Percentiles rank a stretch among this genome's conserved stretches.
Evolutionary conservation across 345 rosid species (phyloP).

Genomic region (Rubroshorea leprosula): DNA sequence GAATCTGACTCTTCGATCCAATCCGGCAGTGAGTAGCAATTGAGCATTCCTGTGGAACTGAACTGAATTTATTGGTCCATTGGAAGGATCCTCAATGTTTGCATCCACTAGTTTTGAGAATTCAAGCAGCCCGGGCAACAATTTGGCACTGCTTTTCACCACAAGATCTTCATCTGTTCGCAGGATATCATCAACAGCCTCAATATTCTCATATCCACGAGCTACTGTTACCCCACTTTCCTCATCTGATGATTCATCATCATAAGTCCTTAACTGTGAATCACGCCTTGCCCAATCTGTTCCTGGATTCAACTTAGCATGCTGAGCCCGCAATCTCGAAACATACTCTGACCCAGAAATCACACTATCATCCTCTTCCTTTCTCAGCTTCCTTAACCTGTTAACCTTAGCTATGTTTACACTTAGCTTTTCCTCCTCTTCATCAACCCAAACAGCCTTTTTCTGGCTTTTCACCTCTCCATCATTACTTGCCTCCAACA

Average conservation of each 20-base stretch:
- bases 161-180: conserved; percentile 74
- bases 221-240: conserved; percentile 28
- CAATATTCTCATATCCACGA: conserved; percentile 30
- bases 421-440: conserved; percentile 61
- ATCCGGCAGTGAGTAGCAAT: conserved; percentile 75
- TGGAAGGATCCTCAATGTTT: conserved; percentile 66
- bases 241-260: conserved; percentile 47
- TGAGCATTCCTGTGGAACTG: conserved; percentile 88
- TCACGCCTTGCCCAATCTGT: conserved; percentile 82
- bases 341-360: conserved; percentile 73
- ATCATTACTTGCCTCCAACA: conserved; percentile 26
- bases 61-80: conserved; percentile 69
- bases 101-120: conserved; percentile 83
- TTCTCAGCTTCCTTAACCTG: conserved; percentile 84
- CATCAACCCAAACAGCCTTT: conserved; percentile 85
- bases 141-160: conserved; percentile 44
- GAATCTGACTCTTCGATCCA: conserved; percentile 63
- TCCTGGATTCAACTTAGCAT: conserved; percentile 72
- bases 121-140: conserved; percentile 73
- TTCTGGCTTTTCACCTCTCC: conserved; percentile 36
- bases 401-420: conserved; percentile 58
- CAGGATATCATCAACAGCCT: conserved; percentile 54
- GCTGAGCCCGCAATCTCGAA: conserved; percentile 78
- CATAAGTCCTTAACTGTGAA: conserved; percentile 20
- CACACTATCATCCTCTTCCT: conserved; percentile 64